phyloP scores from a whole-genome alignment of 1,139 yeast genomes.

The Suhomyces wounanorum region DNA sequence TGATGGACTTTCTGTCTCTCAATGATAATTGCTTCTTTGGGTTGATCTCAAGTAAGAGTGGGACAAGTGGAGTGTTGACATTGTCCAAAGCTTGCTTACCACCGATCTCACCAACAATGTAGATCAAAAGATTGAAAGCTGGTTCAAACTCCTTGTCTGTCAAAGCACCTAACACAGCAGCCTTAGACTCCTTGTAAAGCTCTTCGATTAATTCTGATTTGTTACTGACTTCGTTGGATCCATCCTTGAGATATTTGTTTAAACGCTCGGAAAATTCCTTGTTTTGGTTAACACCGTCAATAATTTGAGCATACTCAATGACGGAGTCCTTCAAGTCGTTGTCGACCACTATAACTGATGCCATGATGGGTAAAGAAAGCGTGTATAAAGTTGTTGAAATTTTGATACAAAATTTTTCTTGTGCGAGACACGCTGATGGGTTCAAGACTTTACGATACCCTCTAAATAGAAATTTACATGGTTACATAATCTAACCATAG shows the following conservation, averaged over 20 bases:
- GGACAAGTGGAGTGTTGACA: slow-evolving; percentile 30
- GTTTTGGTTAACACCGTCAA: slow-evolving; percentile 36
- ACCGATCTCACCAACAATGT: slow-evolving; percentile 35
- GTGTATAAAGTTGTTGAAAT: slow-evolving; percentile 7
- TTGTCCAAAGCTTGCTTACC: slow-evolving; percentile 31
- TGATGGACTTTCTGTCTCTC: slow-evolving; percentile 51
- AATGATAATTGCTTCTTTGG: slow-evolving; percentile 45
- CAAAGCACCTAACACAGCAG: slow-evolving; percentile 34
- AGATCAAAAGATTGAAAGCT: slow-evolving; percentile 44
- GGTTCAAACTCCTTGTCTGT: slow-evolving; percentile 51
- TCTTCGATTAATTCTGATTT: slow-evolving; percentile 31
- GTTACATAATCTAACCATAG: neutral
- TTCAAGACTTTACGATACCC: neutral
- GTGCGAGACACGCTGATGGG: slow-evolving; percentile 10
- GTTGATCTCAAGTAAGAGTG: slow-evolving; percentile 34
- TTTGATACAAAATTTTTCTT: slow-evolving; percentile 16
- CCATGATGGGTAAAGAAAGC: slow-evolving; percentile 27
- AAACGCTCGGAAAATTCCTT: slow-evolving; percentile 33
- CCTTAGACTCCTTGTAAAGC: slow-evolving; percentile 24
- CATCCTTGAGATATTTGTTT: slow-evolving; percentile 25
- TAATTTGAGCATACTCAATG: slow-evolving; percentile 41
- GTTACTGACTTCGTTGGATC: slow-evolving; percentile 29
- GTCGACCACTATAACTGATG: slow-evolving; percentile 51
- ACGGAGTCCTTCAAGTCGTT: slow-evolving; percentile 47
- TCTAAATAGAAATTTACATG: neutral